Conservation (phyloP, 116 monocot species). For the Phalaenopsis hybrid region DNA sequence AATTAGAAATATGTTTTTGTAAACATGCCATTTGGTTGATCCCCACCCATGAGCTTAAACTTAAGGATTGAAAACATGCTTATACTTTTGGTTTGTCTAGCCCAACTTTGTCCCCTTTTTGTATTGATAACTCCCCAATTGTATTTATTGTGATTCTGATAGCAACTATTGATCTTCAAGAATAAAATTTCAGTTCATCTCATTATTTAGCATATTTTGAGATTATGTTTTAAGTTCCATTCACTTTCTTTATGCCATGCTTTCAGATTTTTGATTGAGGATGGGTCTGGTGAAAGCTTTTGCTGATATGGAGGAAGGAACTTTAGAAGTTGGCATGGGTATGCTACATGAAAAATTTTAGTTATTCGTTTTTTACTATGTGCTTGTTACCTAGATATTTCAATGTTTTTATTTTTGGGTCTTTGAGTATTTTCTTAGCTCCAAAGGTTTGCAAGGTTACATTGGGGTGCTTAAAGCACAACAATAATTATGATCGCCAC, state of each 20-base stretch:
- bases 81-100: too few species aligned
- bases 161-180: not conserved
- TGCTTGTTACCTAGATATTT: not conserved
- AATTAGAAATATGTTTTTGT: too few species aligned
- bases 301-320: not conserved
- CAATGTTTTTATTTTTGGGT: not conserved
- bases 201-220: not conserved
- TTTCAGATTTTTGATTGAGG: not conserved
- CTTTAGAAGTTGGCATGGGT: not conserved
- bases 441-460: too few species aligned
- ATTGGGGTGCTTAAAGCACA: too few species aligned
- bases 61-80: too few species aligned
- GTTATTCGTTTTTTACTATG: not conserved
- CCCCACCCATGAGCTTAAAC: too few species aligned
- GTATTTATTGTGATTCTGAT: too few species aligned
- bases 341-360: not conserved
- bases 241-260: not conserved
- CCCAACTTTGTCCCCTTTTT: too few species aligned
- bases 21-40: too few species aligned
- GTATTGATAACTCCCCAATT: too few species aligned
- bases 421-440: too few species aligned
- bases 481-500: too few species aligned
- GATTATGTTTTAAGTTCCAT: not conserved
- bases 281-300: not conserved
- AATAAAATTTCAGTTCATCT: not conserved